These are phyloP conservation scores for Phytophthora meadii DNA, from an alignment of 352 stramenopile genomes.

Conservation along the genomic window DNA sequence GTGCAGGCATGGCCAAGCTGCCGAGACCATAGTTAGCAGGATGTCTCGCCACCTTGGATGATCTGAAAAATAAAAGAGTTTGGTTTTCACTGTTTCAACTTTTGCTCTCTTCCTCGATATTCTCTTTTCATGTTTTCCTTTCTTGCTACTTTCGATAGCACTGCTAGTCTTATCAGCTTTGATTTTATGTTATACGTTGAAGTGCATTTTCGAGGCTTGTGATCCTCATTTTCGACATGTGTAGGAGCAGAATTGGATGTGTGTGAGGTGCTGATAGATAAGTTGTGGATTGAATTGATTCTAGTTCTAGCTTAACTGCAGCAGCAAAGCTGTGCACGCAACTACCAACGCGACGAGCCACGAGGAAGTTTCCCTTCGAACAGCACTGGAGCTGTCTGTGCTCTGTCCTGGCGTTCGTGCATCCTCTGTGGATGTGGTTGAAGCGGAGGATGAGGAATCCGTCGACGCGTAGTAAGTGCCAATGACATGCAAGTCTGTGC, in stretches of 20 bases:
- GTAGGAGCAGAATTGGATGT: slow-evolving; percentile 31
- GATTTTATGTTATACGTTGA: too few species aligned
- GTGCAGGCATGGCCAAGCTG: slow-evolving; percentile 41
- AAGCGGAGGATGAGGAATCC: slow-evolving; percentile 17
- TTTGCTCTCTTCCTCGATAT: neutral
- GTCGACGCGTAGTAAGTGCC: slow-evolving; percentile 40
- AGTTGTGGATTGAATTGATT: slow-evolving; percentile 28
- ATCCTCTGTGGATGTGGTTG: slow-evolving; percentile 21
- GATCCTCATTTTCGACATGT: slow-evolving; percentile 12
- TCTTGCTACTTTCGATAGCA: neutral
- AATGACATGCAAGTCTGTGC: slow-evolving; percentile 38
- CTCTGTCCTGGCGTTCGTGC: slow-evolving; percentile 13
- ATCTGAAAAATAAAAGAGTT: slow-evolving; percentile 40
- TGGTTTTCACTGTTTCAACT: slow-evolving; percentile 27
- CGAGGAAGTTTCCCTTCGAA: neutral
- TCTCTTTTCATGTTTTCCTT: neutral
- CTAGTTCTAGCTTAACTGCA: slow-evolving; percentile 22
- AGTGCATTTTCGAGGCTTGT: neutral
- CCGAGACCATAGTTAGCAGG: slow-evolving; percentile 48
- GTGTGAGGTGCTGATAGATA: slow-evolving; percentile 30
- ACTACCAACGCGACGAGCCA: slow-evolving; percentile 19
- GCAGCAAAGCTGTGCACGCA: slow-evolving; percentile 13
- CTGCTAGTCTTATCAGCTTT: too few species aligned
- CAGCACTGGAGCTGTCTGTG: slow-evolving; percentile 10
- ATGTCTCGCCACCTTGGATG: slow-evolving; percentile 46